Evolutionary conservation across 169 alveolate species (phyloP).

Genomic region (Eimeria nieschulzi): DNA sequence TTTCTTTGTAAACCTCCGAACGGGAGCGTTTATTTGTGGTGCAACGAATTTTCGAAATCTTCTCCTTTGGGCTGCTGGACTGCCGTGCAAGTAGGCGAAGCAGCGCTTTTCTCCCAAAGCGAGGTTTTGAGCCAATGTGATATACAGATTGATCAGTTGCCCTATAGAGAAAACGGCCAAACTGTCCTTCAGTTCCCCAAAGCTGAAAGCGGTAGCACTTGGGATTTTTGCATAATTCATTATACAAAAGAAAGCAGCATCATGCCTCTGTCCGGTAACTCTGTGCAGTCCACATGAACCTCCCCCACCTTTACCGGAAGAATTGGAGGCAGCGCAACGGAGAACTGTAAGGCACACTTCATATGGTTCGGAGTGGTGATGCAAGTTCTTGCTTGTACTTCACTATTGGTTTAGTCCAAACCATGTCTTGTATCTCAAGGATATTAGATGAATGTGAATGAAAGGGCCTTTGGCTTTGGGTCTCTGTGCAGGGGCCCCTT

Average conservation of each 20-base stretch:
- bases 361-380: no score
- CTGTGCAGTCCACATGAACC: neutral
- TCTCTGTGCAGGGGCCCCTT: no score
- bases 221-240: neutral
- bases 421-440: no score
- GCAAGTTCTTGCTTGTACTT: no score
- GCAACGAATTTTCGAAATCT: slow-evolving; percentile 85
- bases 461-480: no score
- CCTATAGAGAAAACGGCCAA: neutral
- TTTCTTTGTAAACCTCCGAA: slow-evolving; percentile 82
- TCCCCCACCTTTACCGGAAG: neutral
- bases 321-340: neutral
- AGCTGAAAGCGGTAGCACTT: neutral
- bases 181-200: no score
- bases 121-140: neutral
- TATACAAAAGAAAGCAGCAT: neutral
- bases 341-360: neutral
- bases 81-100: slow-evolving; percentile 76
- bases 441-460: no score
- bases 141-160: neutral
- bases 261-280: neutral
- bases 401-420: no score
- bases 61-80: slow-evolving; percentile 81
- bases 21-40: slow-evolving; percentile 85
- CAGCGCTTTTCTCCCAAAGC: neutral